A percentile compares a stretch with the other conserved stretches of the same genome.
Evolutionary conservation across 768 basidiomycete species (phyloP).

Genomic region (Fibroporia radiculosa): DNA sequence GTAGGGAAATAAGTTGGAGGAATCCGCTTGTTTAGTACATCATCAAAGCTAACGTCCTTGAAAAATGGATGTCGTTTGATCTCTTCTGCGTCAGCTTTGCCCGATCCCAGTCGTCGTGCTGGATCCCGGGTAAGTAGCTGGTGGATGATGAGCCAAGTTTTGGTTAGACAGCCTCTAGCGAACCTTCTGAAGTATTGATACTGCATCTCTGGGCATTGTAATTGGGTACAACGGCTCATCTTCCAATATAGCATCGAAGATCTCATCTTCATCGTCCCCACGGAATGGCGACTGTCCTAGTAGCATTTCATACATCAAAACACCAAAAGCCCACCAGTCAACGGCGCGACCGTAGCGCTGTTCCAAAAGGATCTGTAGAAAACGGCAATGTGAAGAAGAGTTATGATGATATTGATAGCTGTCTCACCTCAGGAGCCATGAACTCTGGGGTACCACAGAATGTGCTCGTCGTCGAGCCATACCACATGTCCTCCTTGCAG

Average conservation of each 20-base stretch:
- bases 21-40: slow-evolving; percentile 94
- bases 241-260: slow-evolving; percentile 97
- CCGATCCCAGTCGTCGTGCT: slow-evolving; percentile 80
- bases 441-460: slow-evolving; percentile 99
- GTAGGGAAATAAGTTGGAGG: slow-evolving; percentile 97
- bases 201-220: slow-evolving; percentile 97
- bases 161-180: slow-evolving; percentile 3
- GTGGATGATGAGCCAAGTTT: background rate
- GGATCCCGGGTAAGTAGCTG: slow-evolving; percentile 93
- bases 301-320: slow-evolving; percentile 97
- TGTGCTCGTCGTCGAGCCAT: slow-evolving; percentile 90
- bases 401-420: slow-evolving; percentile 2
- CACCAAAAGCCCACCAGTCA: slow-evolving; percentile 99
- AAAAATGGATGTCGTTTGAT: slow-evolving; percentile 98
- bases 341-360: slow-evolving; percentile 98
- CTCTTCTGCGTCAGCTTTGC: slow-evolving; percentile 89
- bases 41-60: slow-evolving; percentile 95
- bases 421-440: slow-evolving; percentile 93
- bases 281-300: slow-evolving; percentile 98
- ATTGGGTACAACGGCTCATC: slow-evolving; percentile 98
- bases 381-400: background rate
- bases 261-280: slow-evolving; percentile 99
- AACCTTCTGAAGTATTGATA: slow-evolving; percentile 92
- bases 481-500: slow-evolving; percentile 99
- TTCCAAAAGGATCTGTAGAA: slow-evolving; percentile 84